These are phyloP conservation scores for Lagenaria siceraria DNA, from an alignment of 306 rosid genomes.

Conservation along the genomic window DNA sequence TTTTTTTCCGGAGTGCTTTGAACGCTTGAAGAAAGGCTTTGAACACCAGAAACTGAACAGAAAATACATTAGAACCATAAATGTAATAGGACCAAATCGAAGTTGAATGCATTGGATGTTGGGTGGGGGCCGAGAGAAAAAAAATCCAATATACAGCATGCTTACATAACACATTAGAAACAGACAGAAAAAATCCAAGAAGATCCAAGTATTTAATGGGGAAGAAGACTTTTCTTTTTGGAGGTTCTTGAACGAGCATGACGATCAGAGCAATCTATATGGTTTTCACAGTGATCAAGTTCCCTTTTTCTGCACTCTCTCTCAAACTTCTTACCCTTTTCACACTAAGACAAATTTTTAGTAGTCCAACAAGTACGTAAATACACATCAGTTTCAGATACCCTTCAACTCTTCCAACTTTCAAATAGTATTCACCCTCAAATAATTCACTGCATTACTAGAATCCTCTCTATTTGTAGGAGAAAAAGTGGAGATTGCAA, in stretches of 20 bases:
- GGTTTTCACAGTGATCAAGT: not conserved
- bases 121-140: not conserved
- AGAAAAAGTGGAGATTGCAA: not conserved
- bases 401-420: not conserved
- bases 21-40: conserved; percentile 68
- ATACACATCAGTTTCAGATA: not conserved
- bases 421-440: not conserved
- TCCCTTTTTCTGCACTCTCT: not conserved
- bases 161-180: not conserved
- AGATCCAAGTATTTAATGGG: not conserved
- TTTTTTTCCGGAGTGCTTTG: conserved; percentile 79
- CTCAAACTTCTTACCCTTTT: not conserved
- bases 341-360: not conserved
- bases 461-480: not conserved
- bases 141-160: not conserved
- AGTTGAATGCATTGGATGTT: not conserved
- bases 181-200: not conserved
- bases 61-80: conserved; percentile 2
- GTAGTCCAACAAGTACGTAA: not conserved
- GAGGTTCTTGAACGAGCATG: not conserved
- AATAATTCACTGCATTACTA: not conserved
- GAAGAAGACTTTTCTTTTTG: not conserved
- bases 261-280: not conserved
- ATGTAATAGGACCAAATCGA: not conserved
- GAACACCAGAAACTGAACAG: conserved; percentile 56